A percentile compares a stretch with the other conserved stretches of the same genome.
phyloP scores from a whole-genome alignment of 768 basidiomycete genomes.

The Tephrocybe sp. region DNA sequence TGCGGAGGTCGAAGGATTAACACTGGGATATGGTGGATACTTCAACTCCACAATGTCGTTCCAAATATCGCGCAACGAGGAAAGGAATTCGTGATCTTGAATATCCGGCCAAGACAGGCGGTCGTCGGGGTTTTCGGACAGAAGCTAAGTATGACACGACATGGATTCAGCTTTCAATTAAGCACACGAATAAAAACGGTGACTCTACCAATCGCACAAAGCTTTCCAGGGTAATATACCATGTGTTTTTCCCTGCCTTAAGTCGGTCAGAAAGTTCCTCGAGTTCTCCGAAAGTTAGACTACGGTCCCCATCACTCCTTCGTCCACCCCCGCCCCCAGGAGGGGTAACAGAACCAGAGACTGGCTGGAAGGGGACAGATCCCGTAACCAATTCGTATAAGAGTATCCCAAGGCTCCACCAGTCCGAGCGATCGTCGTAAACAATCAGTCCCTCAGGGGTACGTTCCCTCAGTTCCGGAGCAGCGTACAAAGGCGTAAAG shows the following conservation, averaged over 20 bases:
- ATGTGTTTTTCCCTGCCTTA: neutral
- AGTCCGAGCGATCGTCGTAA: constrained; percentile 34
- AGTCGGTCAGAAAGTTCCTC: constrained; percentile 15
- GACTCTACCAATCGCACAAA: constrained; percentile 28
- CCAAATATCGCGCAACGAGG: constrained; percentile 26
- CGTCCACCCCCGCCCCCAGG: too few species aligned
- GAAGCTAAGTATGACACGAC: constrained; percentile 20
- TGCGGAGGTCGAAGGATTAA: constrained; percentile 15
- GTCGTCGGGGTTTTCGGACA: constrained; percentile 22
- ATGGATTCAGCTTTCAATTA: neutral
- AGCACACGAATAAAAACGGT: constrained; percentile 5
- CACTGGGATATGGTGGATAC: constrained; percentile 31
- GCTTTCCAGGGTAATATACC: constrained; percentile 14
- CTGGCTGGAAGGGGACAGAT: constrained; percentile 18
- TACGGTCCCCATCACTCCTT: constrained; percentile 22
- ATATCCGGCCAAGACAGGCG: constrained; percentile 28
- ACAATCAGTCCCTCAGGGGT: constrained; percentile 24
- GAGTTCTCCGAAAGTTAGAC: constrained; percentile 23
- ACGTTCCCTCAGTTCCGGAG: constrained; percentile 31
- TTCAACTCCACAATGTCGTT: constrained; percentile 28
- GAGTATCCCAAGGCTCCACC: constrained; percentile 36
- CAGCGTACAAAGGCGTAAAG: constrained; percentile 36
- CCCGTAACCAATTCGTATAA: constrained; percentile 33
- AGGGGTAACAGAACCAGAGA: neutral
- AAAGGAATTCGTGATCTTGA: constrained; percentile 28